These are phyloP conservation scores for Pyronema omphalodes DNA, from an alignment of 495 filamentous ascomycete species.

Conservation along the genomic window DNA sequence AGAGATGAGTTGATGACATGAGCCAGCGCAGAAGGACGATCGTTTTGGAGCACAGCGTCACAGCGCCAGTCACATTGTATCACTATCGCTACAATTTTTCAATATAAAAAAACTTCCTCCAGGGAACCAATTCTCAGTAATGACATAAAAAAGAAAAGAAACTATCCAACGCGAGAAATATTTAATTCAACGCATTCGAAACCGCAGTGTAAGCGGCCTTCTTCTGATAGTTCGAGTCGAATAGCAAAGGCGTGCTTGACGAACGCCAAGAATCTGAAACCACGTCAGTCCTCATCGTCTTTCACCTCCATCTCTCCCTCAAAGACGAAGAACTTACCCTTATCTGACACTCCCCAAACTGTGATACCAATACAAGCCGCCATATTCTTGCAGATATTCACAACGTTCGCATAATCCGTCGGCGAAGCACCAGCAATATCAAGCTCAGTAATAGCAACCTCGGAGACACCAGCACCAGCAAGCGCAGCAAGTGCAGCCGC, in stretches of 20 bases:
- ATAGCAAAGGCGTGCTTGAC: slow-evolving; percentile 39
- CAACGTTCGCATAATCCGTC: slow-evolving; percentile 43
- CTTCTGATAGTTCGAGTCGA: slow-evolving; percentile 41
- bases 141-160: no score
- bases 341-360: slow-evolving; percentile 56
- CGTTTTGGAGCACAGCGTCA: no score
- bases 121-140: no score
- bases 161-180: no score
- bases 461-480: slow-evolving; percentile 28
- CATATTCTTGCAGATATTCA: slow-evolving; percentile 27
- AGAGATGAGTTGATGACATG: no score
- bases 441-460: slow-evolving; percentile 45
- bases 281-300: no score
- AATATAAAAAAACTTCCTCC: no score
- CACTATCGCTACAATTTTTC: no score
- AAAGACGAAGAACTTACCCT: slow-evolving; percentile 22
- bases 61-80: no score
- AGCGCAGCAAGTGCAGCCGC: not conserved
- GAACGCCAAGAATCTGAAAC: not conserved
- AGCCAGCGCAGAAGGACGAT: no score
- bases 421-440: slow-evolving; percentile 30
- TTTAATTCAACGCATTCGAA: not conserved
- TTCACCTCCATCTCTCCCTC: no score
- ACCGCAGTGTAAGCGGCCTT: slow-evolving; percentile 50
- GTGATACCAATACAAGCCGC: slow-evolving; percentile 55